Percentiles rank a stretch among this genome's conserved stretches.
Conservation (phyloP, 2,329 filamentous ascomycete genomes). For the Cytospora paraplurivora region DNA sequence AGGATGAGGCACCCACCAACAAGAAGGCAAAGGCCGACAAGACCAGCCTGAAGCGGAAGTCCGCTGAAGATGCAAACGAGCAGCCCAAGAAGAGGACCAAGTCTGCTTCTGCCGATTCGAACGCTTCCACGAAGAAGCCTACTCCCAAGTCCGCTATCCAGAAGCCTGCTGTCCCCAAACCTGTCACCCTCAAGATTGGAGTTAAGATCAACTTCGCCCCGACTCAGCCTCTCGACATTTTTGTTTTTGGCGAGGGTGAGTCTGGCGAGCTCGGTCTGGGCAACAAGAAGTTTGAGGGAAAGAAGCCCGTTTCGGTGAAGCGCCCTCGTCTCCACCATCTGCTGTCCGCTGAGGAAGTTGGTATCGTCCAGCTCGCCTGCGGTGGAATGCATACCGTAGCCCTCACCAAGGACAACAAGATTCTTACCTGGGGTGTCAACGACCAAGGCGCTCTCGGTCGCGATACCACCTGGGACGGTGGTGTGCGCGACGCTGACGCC, state of each 20-base stretch:
- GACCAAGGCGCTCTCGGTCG: constrained; percentile 80
- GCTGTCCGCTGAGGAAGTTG: constrained; percentile 57
- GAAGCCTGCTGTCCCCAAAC: neutral
- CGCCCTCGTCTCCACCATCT: constrained; percentile 70
- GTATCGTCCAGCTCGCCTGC: constrained; percentile 73
- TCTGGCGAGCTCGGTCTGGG: constrained; percentile 84
- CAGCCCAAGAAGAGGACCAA: constrained; percentile 9
- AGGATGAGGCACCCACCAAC: neutral
- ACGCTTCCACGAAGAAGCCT: neutral
- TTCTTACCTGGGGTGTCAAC: constrained; percentile 86
- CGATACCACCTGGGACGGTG: constrained; percentile 65
- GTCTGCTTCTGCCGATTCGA: neutral
- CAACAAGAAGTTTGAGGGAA: constrained; percentile 55
- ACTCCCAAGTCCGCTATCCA: neutral
- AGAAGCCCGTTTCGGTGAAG: constrained; percentile 70
- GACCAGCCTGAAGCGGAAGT: constrained; percentile 14
- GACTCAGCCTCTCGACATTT: constrained; percentile 67
- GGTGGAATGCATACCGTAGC: constrained; percentile 83
- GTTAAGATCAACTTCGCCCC: constrained; percentile 64
- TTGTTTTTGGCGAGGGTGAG: constrained; percentile 77
- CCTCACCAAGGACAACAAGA: constrained; percentile 77
- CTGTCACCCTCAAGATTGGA: neutral
- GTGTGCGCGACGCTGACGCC: constrained; percentile 57
- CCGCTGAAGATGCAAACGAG: neutral
- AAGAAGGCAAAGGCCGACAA: constrained; percentile 15